Percentiles rank a stretch among this genome's conserved stretches.
Evolutionary conservation across 2,329 filamentous ascomycete species (phyloP).

Genomic region (Aspergillus amoenus): DNA sequence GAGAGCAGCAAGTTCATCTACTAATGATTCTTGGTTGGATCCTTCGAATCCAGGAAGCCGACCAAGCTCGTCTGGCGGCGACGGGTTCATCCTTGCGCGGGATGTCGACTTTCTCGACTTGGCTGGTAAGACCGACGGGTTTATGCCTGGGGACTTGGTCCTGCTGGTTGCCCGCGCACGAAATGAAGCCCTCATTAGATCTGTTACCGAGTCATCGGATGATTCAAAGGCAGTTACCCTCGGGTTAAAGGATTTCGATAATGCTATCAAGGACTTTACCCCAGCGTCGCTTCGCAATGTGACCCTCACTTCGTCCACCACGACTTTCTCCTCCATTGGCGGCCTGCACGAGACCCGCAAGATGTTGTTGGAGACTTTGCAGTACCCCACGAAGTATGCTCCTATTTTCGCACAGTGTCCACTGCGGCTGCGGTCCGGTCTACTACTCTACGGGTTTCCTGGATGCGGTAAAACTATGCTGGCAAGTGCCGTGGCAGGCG

Average conservation of each 20-base stretch:
- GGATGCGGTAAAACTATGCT: constrained; percentile 96
- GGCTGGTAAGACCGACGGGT: constrained; percentile 91
- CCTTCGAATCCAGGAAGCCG: constrained; percentile 60
- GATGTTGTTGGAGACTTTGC: constrained; percentile 88
- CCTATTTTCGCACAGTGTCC: constrained; percentile 97
- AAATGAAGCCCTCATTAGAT: constrained; percentile 88
- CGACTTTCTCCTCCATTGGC: constrained; percentile 88
- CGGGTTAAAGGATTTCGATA: constrained; percentile 73
- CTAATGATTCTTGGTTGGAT: constrained; percentile 73
- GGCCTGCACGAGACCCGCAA: constrained; percentile 82
- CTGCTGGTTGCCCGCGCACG: constrained; percentile 82
- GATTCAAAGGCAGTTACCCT: constrained; percentile 62
- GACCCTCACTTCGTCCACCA: constrained; percentile 87
- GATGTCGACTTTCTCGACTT: constrained; percentile 89
- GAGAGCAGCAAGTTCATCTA: constrained; percentile 35
- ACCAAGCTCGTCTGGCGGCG: constrained; percentile 45
- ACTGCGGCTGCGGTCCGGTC: constrained; percentile 85
- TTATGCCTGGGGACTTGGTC: constrained; percentile 93
- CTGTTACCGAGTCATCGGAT: constrained; percentile 59
- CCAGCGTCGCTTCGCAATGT: constrained; percentile 94
- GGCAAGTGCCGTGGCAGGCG: constrained; percentile 93
- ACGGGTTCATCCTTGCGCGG: constrained; percentile 71
- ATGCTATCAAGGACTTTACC: constrained; percentile 86
- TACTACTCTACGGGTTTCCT: constrained; percentile 91
- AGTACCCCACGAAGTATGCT: constrained; percentile 97